Evolutionary conservation across 495 filamentous ascomycete genomes (phyloP).

Genomic region (Melanomma pulvis-pyrius): DNA sequence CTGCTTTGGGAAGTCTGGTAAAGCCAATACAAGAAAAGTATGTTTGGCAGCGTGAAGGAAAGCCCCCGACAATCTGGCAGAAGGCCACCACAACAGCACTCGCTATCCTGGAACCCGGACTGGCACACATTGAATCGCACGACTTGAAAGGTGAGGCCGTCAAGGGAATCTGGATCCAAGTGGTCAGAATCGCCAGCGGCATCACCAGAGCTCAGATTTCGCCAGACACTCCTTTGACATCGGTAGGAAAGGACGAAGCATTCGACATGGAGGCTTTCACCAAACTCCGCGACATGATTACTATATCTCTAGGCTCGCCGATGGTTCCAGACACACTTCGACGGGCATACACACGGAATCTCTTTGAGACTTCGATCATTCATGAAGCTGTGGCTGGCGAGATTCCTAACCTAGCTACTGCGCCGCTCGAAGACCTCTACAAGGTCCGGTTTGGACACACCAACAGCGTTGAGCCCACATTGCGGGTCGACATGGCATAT

Average conservation of each 20-base stretch:
- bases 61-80: slow-evolving; percentile 72
- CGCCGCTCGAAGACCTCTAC: slow-evolving; percentile 64
- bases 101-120: slow-evolving; percentile 65
- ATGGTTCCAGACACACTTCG: slow-evolving; percentile 67
- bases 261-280: slow-evolving; percentile 80
- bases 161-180: slow-evolving; percentile 59
- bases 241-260: slow-evolving; percentile 63
- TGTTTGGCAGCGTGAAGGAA: slow-evolving; percentile 56
- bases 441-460: slow-evolving; percentile 70
- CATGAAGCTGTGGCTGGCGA: slow-evolving; percentile 70
- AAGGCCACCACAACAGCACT: slow-evolving; percentile 72
- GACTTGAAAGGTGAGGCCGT: slow-evolving; percentile 49
- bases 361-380: slow-evolving; percentile 85
- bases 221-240: slow-evolving; percentile 46
- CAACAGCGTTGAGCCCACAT: slow-evolving; percentile 64
- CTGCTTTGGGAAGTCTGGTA: slow-evolving; percentile 64
- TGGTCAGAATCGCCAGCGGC: slow-evolving; percentile 61
- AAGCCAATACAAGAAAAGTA: slow-evolving; percentile 77
- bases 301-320: slow-evolving; percentile 69
- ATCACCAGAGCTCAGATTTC: slow-evolving; percentile 62
- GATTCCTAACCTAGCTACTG: slow-evolving; percentile 41
- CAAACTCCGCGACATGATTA: slow-evolving; percentile 68
- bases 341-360: slow-evolving; percentile 68
- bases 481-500: slow-evolving; percentile 73
- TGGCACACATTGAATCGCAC: slow-evolving; percentile 47